Evolutionary conservation across 352 stramenopile genomes (phyloP).

Genomic region (Aphanomyces invadans): DNA sequence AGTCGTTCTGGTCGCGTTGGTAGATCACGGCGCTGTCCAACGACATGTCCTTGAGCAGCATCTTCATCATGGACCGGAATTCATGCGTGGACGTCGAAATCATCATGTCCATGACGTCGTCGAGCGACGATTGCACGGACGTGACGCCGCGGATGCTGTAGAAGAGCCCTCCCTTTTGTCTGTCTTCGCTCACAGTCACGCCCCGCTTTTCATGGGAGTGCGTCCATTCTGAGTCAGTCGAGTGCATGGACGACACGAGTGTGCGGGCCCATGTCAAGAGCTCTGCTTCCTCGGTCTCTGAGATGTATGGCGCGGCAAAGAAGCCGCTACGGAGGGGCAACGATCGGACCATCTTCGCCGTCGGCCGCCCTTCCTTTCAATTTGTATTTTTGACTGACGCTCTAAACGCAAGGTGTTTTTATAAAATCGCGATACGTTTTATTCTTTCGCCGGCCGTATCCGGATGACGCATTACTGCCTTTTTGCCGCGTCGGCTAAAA

Average conservation of each 20-base stretch:
- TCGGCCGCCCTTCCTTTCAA: neutral
- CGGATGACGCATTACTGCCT: constrained; percentile 1
- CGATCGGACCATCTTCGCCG: constrained; percentile 55
- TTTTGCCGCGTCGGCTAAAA: neutral
- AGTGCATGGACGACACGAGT: constrained; percentile 56
- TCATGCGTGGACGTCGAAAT: constrained; percentile 43
- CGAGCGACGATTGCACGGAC: constrained; percentile 47
- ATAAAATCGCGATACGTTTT: neutral
- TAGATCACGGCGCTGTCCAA: constrained; percentile 63
- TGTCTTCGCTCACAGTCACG: constrained; percentile 62
- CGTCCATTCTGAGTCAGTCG: constrained; percentile 71
- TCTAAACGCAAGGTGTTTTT: constrained; percentile 9
- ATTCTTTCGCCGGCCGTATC: neutral
- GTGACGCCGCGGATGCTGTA: constrained; percentile 65
- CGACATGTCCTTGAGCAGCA: constrained; percentile 66
- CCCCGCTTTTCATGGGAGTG: constrained; percentile 62
- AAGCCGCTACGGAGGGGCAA: constrained; percentile 69
- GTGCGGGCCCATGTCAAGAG: constrained; percentile 66
- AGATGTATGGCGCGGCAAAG: constrained; percentile 57
- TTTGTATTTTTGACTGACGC: constrained; percentile 1
- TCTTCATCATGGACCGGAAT: constrained; percentile 63
- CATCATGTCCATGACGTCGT: constrained; percentile 79
- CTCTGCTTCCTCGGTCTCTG: constrained; percentile 53
- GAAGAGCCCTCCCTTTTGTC: constrained; percentile 69
- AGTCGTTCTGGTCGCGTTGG: constrained; percentile 65